A percentile compares a stretch with the other conserved stretches of the same genome.
Evolutionary conservation across 345 rosid species (phyloP).

Genomic region (Eucalyptus shirleyi): DNA sequence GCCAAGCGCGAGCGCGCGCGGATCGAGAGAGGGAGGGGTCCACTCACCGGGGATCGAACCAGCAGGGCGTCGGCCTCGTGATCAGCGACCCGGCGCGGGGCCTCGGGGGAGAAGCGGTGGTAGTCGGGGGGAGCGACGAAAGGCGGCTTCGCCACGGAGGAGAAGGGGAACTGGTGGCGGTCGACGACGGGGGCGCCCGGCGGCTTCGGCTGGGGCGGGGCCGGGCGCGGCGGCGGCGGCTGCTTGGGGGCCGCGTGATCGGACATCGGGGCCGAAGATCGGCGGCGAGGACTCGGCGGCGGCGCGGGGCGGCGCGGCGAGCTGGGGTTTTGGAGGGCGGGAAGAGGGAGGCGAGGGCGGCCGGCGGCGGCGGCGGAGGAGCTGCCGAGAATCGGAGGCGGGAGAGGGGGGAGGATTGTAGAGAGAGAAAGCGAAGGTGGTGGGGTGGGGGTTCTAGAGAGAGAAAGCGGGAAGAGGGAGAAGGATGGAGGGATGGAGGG

Average conservation of each 20-base stretch:
- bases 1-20: background rate
- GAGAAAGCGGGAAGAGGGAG: background rate
- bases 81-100: conserved; percentile 28
- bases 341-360: background rate
- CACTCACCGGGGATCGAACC: conserved; percentile 57
- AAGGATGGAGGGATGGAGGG: background rate
- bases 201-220: conserved; percentile 6
- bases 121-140: conserved; percentile 55
- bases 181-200: conserved; percentile 8
- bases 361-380: background rate
- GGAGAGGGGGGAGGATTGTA: background rate
- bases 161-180: conserved; percentile 45
- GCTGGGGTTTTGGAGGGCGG: background rate
- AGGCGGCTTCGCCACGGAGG: conserved; percentile 58
- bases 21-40: background rate
- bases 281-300: background rate
- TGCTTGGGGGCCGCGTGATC: conserved; percentile 19
- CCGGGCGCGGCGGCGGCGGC: conserved; percentile 1
- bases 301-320: background rate
- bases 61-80: conserved; percentile 46
- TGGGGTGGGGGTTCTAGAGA: background rate
- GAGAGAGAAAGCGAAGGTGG: background rate
- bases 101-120: conserved; percentile 47
- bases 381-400: background rate
- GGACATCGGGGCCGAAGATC: conserved; percentile 25